Conservation (phyloP, 2,329 filamentous ascomycete genomes). For the Aspergillus proliferans region DNA sequence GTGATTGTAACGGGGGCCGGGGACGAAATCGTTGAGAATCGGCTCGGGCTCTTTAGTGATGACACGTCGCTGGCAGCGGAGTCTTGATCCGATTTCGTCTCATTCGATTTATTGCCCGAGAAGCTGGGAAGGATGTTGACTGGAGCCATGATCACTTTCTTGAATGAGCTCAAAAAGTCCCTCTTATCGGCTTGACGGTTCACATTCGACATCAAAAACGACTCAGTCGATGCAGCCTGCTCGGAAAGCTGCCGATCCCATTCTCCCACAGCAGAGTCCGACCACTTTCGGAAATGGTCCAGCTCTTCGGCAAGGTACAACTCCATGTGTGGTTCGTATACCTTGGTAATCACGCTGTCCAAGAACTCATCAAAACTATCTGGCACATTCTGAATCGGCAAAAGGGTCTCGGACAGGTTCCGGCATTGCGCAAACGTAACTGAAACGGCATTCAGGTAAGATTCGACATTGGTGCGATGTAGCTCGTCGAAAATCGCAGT, state of each 20-base stretch:
- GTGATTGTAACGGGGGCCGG: constrained; percentile 36
- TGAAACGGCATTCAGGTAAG: constrained; percentile 79
- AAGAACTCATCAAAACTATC: constrained; percentile 59
- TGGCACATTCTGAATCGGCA: constrained; percentile 56
- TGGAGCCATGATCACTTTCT: constrained; percentile 98
- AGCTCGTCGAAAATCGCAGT: constrained; percentile 81
- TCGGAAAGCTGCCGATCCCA: constrained; percentile 93
- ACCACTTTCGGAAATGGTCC: constrained; percentile 71
- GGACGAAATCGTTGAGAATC: constrained; percentile 33
- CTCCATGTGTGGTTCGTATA: constrained; percentile 91
- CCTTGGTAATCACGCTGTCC: constrained; percentile 60
- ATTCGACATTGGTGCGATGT: constrained; percentile 65
- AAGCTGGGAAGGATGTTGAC: constrained; percentile 80
- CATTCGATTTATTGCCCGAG: constrained; percentile 53
- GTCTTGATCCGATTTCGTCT: constrained; percentile 19
- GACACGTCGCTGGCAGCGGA: constrained; percentile 13
- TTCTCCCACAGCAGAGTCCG: constrained; percentile 67
- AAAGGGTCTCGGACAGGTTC: constrained; percentile 66
- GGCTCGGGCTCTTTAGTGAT: constrained; percentile 24
- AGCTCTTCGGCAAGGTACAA: constrained; percentile 88
- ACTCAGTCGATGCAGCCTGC: constrained; percentile 84
- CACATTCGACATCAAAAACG: constrained; percentile 91
- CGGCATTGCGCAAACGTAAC: constrained; percentile 82
- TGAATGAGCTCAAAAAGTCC: constrained; percentile 93
- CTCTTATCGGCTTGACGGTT: constrained; percentile 93